phyloP scores from a whole-genome alignment of 1,284 basidiomycete genomes.

The Ceratobasidium theobromae region DNA sequence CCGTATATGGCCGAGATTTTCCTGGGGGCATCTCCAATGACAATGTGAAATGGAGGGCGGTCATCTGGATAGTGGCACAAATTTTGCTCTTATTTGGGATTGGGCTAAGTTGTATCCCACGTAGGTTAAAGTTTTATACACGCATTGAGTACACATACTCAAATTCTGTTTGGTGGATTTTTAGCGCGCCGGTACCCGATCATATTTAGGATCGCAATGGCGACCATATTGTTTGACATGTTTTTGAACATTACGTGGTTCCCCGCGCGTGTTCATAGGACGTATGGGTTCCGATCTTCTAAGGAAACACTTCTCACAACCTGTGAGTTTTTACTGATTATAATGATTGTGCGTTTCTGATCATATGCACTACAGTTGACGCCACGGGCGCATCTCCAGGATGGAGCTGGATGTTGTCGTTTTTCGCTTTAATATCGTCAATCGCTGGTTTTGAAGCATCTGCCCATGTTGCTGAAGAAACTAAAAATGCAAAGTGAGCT shows the following conservation, averaged over 20 bases:
- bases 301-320: constrained; percentile 77
- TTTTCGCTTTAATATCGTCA: constrained; percentile 79
- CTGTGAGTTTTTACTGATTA: constrained; percentile 56
- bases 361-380: constrained; percentile 60
- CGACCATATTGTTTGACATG: constrained; percentile 78
- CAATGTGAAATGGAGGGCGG: constrained; percentile 78
- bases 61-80: constrained; percentile 81
- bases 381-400: constrained; percentile 79
- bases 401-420: constrained; percentile 85
- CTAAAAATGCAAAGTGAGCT: constrained; percentile 87
- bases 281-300: constrained; percentile 80
- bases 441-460: constrained; percentile 86
- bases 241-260: constrained; percentile 84
- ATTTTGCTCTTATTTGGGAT: constrained; percentile 65
- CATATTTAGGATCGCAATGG: constrained; percentile 72
- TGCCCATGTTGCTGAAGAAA: constrained; percentile 89
- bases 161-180: no score
- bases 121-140: constrained; percentile 43
- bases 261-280: constrained; percentile 78
- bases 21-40: constrained; percentile 69
- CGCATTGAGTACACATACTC: neutral
- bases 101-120: constrained; percentile 79
- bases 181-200: constrained; percentile 58
- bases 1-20: constrained; percentile 76
- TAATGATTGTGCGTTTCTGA: neutral